Conservation (phyloP, 164 flowering plant genomes). For the Vitis vinifera region ASM3070453v1 NC_081820.1:26724501-26725000, state of each 20-base stretch:
- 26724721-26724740: conserved; percentile 76
- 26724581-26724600: too few relatives aligned
- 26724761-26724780: conserved; percentile 71
- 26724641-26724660: not conserved
- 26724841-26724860: conserved; percentile 57
- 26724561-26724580: too few relatives aligned
- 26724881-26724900: conserved; percentile 51
- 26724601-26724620: too few relatives aligned
- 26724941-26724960: conserved; percentile 66
- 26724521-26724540: too few relatives aligned
- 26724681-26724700: not conserved
- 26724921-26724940: conserved; percentile 72
- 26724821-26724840: conserved; percentile 42
- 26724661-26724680: not conserved
- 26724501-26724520: too few relatives aligned
- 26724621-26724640: too few relatives aligned
- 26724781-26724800: conserved; percentile 64
- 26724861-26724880: conserved; percentile 74
- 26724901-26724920: conserved; percentile 81
- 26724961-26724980: not conserved
- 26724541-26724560: too few relatives aligned
- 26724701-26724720: conserved; percentile 39
- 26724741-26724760: conserved; percentile 78
- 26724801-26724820: conserved; percentile 27
- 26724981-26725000: not conserved